A percentile compares a stretch with the other conserved stretches of the same genome.
Evolutionary conservation across 108 stramenopile genomes (phyloP).

Genomic region (Nannochloropsis granulata): DNA sequence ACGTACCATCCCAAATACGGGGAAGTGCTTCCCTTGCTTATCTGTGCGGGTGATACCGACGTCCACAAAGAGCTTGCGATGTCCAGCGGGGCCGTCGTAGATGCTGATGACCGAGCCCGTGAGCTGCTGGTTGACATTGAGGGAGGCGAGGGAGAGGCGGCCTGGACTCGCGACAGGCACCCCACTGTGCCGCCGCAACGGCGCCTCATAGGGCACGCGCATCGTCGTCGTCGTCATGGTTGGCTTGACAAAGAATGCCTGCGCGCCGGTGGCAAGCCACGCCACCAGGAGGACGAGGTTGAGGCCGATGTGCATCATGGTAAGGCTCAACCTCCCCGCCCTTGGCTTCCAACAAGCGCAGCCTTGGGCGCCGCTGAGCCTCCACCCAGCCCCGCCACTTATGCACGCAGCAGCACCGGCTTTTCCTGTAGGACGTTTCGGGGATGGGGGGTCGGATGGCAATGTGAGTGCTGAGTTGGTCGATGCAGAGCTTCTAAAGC

Average conservation of each 20-base stretch:
- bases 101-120: not conserved
- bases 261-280: too few species aligned
- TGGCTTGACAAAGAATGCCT: not conserved
- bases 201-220: not conserved
- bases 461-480: too few species aligned
- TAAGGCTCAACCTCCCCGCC: too few species aligned
- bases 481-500: too few species aligned
- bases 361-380: too few species aligned
- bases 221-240: not conserved
- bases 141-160: not conserved
- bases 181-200: not conserved
- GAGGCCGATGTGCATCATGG: too few species aligned
- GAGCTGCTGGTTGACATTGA: not conserved
- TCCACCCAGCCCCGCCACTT: too few species aligned
- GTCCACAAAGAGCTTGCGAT: not conserved
- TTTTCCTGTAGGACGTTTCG: too few species aligned
- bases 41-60: not conserved
- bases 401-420: too few species aligned
- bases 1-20: not conserved
- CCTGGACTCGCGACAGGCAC: not conserved
- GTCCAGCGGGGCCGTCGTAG: not conserved
- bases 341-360: too few species aligned
- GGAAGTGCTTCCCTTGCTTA: not conserved
- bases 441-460: too few species aligned
- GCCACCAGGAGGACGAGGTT: too few species aligned